Conservation (phyloP, 78 protist genomes). For the Kipferlia bialata region DNA sequence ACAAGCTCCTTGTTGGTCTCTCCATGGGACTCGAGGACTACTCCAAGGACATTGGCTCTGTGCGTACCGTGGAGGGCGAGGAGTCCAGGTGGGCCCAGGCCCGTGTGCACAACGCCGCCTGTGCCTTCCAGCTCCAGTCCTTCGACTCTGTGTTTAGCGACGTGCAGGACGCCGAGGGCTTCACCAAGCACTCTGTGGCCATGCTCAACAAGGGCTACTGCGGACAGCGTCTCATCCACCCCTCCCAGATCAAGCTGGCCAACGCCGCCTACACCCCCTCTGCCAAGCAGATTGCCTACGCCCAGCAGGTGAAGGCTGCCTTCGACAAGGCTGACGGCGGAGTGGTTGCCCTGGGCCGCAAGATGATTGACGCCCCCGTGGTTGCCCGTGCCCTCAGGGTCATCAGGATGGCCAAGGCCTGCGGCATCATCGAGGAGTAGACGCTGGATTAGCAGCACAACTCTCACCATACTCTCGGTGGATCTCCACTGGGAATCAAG, state of each 20-base stretch:
- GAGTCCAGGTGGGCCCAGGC: slow-evolving; percentile 21
- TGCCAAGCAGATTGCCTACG: background rate
- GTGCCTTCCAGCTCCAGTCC: slow-evolving; percentile 9
- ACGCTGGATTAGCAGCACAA: background rate
- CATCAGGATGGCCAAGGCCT: background rate
- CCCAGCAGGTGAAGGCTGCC: background rate
- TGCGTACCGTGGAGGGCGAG: slow-evolving; percentile 11
- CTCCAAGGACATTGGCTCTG: slow-evolving; percentile 5
- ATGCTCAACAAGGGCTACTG: background rate
- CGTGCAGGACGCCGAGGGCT: slow-evolving; percentile 18
- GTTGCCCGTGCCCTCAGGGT: slow-evolving; percentile 6
- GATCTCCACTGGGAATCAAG: no score
- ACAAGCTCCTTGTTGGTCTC: background rate
- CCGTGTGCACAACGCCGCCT: slow-evolving; percentile 26
- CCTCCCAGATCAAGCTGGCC: background rate
- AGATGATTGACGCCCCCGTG: slow-evolving; percentile 32
- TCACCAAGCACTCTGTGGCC: background rate
- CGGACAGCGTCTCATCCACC: slow-evolving; percentile 24
- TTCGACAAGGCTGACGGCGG: slow-evolving; percentile 3
- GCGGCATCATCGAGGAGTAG: background rate
- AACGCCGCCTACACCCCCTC: slow-evolving; percentile 13
- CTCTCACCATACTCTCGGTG: no score
- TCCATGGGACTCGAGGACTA: slow-evolving; percentile 35
- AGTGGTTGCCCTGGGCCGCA: slow-evolving; percentile 3
- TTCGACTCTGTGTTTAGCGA: slow-evolving; percentile 6